Conservation (phyloP, 2,329 filamentous ascomycete species). For the Fonsecaea multimorphosa region DNA sequence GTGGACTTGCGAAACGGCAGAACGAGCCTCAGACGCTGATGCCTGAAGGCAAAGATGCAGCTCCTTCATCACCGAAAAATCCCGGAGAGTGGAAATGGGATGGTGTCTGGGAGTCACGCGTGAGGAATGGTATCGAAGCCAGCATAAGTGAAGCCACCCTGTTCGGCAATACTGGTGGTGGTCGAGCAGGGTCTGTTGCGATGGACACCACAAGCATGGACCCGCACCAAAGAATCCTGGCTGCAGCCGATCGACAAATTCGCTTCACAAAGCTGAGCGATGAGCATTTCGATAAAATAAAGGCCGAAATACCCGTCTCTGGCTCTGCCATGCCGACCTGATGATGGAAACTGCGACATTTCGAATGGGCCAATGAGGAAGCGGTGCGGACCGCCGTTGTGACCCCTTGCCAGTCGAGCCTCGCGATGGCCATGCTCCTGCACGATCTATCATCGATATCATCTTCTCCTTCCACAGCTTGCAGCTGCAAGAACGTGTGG, state of each 20-base stretch:
- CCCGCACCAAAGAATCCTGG: constrained; percentile 22
- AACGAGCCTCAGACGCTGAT: constrained; percentile 24
- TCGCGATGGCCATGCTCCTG: background rate
- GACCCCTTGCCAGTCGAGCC: background rate
- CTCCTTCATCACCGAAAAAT: constrained; percentile 44
- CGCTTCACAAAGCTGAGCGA: constrained; percentile 70
- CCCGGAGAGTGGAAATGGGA: constrained; percentile 98
- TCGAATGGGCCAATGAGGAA: background rate
- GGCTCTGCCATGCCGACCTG: constrained; percentile 51
- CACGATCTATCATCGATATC: background rate
- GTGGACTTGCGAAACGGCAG: constrained; percentile 49
- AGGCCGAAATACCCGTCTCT: constrained; percentile 19
- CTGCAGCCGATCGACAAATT: constrained; percentile 55
- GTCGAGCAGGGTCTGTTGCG: constrained; percentile 60
- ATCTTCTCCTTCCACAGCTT: background rate
- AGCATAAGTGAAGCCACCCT: constrained; percentile 81
- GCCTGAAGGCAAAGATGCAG: constrained; percentile 21
- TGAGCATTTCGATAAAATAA: constrained; percentile 62
- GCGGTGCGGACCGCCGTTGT: background rate
- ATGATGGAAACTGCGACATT: constrained; percentile 57
- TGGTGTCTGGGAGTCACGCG: constrained; percentile 91
- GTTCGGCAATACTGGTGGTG: constrained; percentile 74
- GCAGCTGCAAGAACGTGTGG: constrained; percentile 36
- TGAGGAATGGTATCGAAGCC: constrained; percentile 75
- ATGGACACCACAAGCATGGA: constrained; percentile 22